phyloP scores from a whole-genome alignment of 2,329 filamentous ascomycete species.

The Thelonectria rubi region DNA sequence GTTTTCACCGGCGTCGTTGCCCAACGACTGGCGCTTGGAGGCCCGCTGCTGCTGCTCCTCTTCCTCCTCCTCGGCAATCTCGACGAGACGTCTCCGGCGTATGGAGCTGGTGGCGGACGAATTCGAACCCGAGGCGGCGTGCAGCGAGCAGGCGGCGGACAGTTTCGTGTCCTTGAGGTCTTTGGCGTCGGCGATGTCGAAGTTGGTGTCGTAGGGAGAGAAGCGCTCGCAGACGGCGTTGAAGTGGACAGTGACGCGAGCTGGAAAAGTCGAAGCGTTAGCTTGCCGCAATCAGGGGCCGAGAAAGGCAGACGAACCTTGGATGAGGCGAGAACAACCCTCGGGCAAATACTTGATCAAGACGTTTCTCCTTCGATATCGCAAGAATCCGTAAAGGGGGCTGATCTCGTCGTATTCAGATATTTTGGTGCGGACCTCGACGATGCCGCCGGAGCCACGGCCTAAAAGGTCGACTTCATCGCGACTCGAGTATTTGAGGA shows the following conservation, averaged over 20 bases:
- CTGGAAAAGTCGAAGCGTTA: conserved; percentile 55
- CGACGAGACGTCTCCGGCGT: conserved; percentile 79
- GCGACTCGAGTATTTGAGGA: conserved; percentile 88
- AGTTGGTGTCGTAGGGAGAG: conserved; percentile 85
- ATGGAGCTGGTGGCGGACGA: conserved; percentile 86
- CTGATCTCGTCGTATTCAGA: conserved; percentile 83
- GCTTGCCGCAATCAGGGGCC: conserved; percentile 22
- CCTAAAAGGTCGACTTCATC: conserved; percentile 85
- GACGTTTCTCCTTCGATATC: conserved; percentile 89
- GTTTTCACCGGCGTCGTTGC: conserved; percentile 55
- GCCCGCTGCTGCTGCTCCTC: conserved; percentile 71
- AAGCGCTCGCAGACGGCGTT: conserved; percentile 75
- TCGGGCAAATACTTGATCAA: conserved; percentile 93
- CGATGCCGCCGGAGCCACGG: conserved; percentile 81
- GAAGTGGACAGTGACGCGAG: conserved; percentile 81
- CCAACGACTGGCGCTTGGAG: conserved; percentile 66
- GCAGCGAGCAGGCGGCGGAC: conserved; percentile 86
- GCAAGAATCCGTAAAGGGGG: conserved; percentile 90
- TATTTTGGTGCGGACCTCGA: conserved; percentile 82
- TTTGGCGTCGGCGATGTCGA: conserved; percentile 77
- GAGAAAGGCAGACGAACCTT: conserved; percentile 70
- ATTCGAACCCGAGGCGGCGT: conserved; percentile 86
- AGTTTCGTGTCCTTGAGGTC: conserved; percentile 89
- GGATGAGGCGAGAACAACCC: conserved; percentile 86
- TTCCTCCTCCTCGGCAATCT: conserved; percentile 93